These are phyloP conservation scores for Bryum argenteum DNA, from an alignment of 225 moss, liverwort and hornwort genomes.

Conservation along the genomic window DNA sequence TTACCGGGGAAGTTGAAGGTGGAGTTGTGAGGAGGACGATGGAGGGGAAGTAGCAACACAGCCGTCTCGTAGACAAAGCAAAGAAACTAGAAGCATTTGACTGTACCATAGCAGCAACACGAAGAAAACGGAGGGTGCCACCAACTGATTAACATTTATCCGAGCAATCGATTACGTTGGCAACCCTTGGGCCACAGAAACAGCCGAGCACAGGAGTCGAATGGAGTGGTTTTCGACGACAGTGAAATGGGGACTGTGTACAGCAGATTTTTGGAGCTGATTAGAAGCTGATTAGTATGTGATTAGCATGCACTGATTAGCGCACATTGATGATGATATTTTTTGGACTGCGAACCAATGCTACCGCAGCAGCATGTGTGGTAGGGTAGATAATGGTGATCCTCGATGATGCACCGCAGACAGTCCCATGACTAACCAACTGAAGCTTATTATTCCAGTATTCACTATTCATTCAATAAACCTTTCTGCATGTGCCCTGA, in stretches of 20 bases:
- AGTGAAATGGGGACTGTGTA: slow-evolving; percentile 31
- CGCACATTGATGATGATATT: slow-evolving; percentile 25
- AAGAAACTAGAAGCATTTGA: slow-evolving; percentile 12
- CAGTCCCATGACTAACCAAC: slow-evolving; percentile 38
- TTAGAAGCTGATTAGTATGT: slow-evolving; percentile 18
- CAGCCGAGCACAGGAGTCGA: slow-evolving; percentile 17
- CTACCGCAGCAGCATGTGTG: neutral
- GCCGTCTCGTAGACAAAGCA: slow-evolving; percentile 26
- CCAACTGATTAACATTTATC: slow-evolving; percentile 15
- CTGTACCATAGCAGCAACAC: slow-evolving; percentile 32
- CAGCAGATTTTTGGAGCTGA: slow-evolving; percentile 29
- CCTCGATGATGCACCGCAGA: slow-evolving; percentile 2
- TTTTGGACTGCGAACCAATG: slow-evolving; percentile 37
- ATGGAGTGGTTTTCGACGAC: neutral
- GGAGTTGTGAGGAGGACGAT: slow-evolving; percentile 38
- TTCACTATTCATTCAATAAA: slow-evolving; percentile 49
- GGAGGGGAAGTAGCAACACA: slow-evolving; percentile 22
- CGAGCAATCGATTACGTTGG: slow-evolving; percentile 21
- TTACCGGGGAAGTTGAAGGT: slow-evolving; percentile 48
- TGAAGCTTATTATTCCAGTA: slow-evolving; percentile 8
- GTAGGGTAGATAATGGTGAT: neutral
- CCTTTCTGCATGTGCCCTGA: neutral
- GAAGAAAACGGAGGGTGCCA: too few relatives aligned
- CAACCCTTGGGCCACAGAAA: slow-evolving; percentile 18
- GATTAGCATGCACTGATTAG: slow-evolving; percentile 1